These are phyloP conservation scores for Mortierella antarctica DNA, from an alignment of 192 early-diverging fungal genomes.

Conservation along the genomic window DNA sequence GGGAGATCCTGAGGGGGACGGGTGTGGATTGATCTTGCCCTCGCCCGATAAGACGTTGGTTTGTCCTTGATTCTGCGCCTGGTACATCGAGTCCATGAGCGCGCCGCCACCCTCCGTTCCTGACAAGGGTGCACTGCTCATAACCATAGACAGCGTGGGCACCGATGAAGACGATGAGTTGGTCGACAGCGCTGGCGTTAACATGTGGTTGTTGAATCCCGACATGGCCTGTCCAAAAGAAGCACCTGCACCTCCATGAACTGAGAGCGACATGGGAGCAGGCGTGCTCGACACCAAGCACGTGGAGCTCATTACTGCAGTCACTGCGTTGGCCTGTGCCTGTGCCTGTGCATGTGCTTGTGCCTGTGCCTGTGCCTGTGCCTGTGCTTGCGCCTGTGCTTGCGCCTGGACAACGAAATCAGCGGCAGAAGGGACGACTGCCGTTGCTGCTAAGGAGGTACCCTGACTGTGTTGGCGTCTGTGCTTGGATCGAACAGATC, in stretches of 20 bases:
- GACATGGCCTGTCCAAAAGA: neutral
- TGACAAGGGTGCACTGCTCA: conserved; percentile 5
- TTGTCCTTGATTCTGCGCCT: neutral
- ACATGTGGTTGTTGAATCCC: conserved; percentile 19
- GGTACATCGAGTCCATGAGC: conserved; percentile 27
- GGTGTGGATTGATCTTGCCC: neutral
- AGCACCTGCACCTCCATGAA: neutral
- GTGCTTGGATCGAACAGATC: conserved; percentile 25
- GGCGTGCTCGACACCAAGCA: conserved; percentile 1
- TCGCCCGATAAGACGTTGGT: neutral
- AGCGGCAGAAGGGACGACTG: neutral
- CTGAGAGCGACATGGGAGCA: conserved; percentile 14
- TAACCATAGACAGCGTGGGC: conserved; percentile 24
- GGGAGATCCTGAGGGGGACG: conserved; percentile 21
- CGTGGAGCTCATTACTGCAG: neutral
- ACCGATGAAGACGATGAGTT: conserved; percentile 32
- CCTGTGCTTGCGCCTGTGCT: neutral
- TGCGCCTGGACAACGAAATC: neutral
- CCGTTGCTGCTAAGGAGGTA: conserved; percentile 3
- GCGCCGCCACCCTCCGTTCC: conserved; percentile 9
- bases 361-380: neutral
- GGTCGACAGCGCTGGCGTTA: conserved; percentile 33
- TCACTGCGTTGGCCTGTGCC: no score
- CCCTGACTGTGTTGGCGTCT: conserved; percentile 42
- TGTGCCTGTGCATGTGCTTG: neutral